A percentile compares a stretch with the other conserved stretches of the same genome.
phyloP scores from a whole-genome alignment of 176 grass and related monocot species.

The Paspalum notatum region DNA sequence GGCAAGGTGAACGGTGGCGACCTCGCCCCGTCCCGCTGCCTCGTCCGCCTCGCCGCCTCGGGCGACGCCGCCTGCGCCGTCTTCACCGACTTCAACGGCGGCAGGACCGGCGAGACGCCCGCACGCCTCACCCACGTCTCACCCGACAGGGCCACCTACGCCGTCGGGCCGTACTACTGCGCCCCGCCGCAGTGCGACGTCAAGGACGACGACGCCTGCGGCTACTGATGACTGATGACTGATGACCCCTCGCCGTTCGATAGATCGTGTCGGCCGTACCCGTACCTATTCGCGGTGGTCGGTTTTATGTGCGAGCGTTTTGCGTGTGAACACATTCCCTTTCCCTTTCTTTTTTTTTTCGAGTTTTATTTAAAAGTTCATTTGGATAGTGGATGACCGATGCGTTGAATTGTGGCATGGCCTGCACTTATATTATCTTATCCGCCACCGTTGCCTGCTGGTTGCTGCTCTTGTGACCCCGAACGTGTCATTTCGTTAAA shows the following conservation, averaged over 20 bases:
- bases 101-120: conserved; percentile 48
- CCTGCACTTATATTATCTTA: too few species aligned
- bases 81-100: conserved; percentile 72
- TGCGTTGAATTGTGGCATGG: too few species aligned
- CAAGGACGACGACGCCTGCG: background rate
- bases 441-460: too few species aligned
- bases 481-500: too few species aligned
- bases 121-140: conserved; percentile 30
- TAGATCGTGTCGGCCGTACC: background rate
- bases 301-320: too few species aligned
- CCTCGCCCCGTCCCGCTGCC: conserved; percentile 36
- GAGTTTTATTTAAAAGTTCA: too few species aligned
- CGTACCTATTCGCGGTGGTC: too few species aligned
- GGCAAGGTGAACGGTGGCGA: background rate
- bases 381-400: too few species aligned
- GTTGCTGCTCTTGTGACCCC: too few species aligned
- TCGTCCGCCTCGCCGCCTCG: conserved; percentile 62
- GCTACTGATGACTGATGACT: background rate
- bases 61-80: conserved; percentile 54
- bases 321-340: too few species aligned
- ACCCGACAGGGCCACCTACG: conserved; percentile 39
- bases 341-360: too few species aligned
- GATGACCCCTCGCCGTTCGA: too few species aligned
- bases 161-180: conserved; percentile 67
- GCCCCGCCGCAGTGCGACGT: conserved; percentile 52